Percentiles rank a stretch among this genome's conserved stretches.
Evolutionary conservation across 139 green algal species (phyloP).

Genomic region (Diplosphaera chodatii): DNA sequence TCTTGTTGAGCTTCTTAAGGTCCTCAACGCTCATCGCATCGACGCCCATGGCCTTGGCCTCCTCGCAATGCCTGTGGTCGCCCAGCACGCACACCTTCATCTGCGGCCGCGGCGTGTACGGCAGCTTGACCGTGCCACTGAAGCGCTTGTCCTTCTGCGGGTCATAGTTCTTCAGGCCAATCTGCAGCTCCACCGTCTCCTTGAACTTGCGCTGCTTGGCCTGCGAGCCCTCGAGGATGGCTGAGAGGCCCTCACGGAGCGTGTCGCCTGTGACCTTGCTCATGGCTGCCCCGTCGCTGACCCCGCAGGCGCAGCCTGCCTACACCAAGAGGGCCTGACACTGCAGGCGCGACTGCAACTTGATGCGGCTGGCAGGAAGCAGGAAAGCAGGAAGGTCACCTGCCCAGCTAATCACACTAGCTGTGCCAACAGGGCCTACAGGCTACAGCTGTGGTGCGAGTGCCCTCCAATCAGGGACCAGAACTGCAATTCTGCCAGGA

Average conservation of each 20-base stretch:
- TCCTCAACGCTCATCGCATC: constrained; percentile 92
- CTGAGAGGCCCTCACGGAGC: constrained; percentile 64
- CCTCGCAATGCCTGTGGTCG: constrained; percentile 97
- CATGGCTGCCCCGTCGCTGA: constrained; percentile 33
- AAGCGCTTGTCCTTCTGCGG: constrained; percentile 99
- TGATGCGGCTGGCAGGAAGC: no score
- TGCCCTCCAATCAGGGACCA: no score
- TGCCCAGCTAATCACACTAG: no score
- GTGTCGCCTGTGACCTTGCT: constrained; percentile 69
- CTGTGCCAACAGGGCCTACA: no score
- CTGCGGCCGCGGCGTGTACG: constrained; percentile 87
- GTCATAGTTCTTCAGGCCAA: constrained; percentile 99
- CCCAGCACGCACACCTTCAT: constrained; percentile 97
- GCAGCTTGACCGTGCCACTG: constrained; percentile 95
- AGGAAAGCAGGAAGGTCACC: no score
- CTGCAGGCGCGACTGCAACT: no score
- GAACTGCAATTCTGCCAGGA: no score
- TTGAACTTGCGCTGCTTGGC: constrained; percentile 96
- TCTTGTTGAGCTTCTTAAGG: constrained; percentile 99
- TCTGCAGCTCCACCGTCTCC: constrained; percentile 99
- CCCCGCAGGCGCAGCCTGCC: background rate
- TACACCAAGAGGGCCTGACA: no score
- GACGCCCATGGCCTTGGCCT: constrained; percentile 76
- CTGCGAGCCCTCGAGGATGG: constrained; percentile 67
- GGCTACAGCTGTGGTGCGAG: no score